Conservation (phyloP, 2,329 filamentous ascomycete genomes). For the Apiospora rasikravindrae region DNA sequence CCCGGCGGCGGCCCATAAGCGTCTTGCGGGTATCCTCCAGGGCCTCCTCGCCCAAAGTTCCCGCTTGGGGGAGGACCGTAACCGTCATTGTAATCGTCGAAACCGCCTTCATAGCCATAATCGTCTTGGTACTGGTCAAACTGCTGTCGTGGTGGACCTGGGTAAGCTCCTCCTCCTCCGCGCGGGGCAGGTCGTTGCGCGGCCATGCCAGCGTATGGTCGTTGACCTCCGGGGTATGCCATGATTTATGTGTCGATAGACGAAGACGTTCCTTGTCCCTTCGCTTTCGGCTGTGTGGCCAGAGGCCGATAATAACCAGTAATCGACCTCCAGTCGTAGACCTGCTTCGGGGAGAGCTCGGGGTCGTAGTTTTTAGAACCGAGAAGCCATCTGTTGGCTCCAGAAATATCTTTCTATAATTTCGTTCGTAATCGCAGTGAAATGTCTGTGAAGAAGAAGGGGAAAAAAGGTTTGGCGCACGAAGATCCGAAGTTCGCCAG, state of each 20-base stretch:
- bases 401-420: not conserved
- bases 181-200: slow-evolving; percentile 46
- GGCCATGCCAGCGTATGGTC: slow-evolving; percentile 54
- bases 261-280: slow-evolving; percentile 4
- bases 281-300: not conserved
- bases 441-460: not conserved
- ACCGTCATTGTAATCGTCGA: slow-evolving; percentile 42
- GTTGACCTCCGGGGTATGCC: slow-evolving; percentile 58
- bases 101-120: slow-evolving; percentile 47
- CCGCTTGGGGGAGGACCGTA: slow-evolving; percentile 48
- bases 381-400: not conserved
- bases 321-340: slow-evolving; percentile 15
- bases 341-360: not conserved
- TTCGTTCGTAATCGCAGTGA: not conserved
- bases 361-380: not conserved
- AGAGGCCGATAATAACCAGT: slow-evolving; percentile 10
- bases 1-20: slow-evolving; percentile 48
- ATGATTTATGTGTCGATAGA: slow-evolving; percentile 38
- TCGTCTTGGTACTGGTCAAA: slow-evolving; percentile 41
- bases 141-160: slow-evolving; percentile 28
- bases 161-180: slow-evolving; percentile 32
- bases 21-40: slow-evolving; percentile 49
- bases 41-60: slow-evolving; percentile 51
- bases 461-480: not conserved
- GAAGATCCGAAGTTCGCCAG: slow-evolving; percentile 10